These are phyloP conservation scores for Arthroderma sp. DNA, from an alignment of 2,329 filamentous ascomycete species.

Conservation along the genomic window DNA sequence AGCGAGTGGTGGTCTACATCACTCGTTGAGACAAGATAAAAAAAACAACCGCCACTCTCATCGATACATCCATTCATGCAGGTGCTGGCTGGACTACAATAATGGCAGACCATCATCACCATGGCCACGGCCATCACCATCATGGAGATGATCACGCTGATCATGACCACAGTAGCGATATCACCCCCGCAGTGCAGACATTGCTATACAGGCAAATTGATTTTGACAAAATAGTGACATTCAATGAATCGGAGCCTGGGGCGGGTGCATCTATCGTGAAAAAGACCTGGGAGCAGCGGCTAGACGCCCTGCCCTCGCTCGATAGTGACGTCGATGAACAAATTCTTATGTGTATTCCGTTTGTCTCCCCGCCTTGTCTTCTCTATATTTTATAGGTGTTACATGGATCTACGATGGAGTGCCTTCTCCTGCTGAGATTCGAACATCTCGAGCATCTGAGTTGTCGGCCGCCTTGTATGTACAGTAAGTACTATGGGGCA, in stretches of 20 bases:
- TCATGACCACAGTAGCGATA: slow-evolving; percentile 85
- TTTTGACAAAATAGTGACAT: slow-evolving; percentile 68
- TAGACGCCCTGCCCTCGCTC: slow-evolving; percentile 59
- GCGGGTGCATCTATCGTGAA: slow-evolving; percentile 63
- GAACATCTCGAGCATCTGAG: too few relatives aligned
- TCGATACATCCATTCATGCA: too few relatives aligned
- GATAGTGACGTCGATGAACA: slow-evolving; percentile 84
- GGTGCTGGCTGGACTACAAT: too few relatives aligned
- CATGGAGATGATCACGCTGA: slow-evolving; percentile 37
- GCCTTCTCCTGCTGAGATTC: too few relatives aligned
- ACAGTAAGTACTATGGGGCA: too few relatives aligned
- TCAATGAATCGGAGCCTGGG: slow-evolving; percentile 63
- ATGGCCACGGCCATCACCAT: slow-evolving; percentile 21
- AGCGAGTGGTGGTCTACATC: too few relatives aligned
- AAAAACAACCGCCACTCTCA: too few relatives aligned
- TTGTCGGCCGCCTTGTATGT: too few relatives aligned
- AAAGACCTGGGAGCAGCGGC: slow-evolving; percentile 80
- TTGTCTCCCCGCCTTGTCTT: slow-evolving; percentile 24
- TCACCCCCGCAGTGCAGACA: slow-evolving; percentile 79
- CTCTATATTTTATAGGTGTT: too few relatives aligned
- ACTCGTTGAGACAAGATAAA: too few relatives aligned
- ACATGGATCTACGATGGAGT: too few relatives aligned
- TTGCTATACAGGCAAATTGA: slow-evolving; percentile 86
- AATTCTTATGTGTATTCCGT: slow-evolving; percentile 85
- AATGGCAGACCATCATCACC: slow-evolving; percentile 12